These are phyloP conservation scores for Diplocarpon mali DNA, from an alignment of 2,329 filamentous ascomycete genomes.

Conservation along the genomic window DNA sequence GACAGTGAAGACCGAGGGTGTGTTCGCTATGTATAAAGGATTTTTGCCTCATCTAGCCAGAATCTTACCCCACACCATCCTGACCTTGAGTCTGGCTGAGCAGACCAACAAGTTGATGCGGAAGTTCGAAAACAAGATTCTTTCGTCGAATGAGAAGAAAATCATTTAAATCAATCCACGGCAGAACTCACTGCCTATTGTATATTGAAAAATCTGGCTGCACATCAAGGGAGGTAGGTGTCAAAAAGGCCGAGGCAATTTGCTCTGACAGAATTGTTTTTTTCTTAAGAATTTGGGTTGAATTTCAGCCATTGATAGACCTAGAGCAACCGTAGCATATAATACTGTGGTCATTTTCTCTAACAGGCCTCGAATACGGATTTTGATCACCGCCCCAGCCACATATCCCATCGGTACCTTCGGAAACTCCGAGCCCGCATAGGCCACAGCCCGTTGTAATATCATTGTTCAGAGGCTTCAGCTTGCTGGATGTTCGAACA, in stretches of 20 bases:
- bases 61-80: conserved; percentile 89
- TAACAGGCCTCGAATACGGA: conserved; percentile 19
- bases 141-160: conserved; percentile 30
- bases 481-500: conserved; percentile 78
- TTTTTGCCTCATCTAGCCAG: conserved; percentile 90
- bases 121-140: conserved; percentile 54
- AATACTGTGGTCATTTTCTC: conserved; percentile 25
- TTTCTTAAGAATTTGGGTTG: background rate
- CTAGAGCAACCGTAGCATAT: conserved; percentile 68
- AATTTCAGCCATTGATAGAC: conserved; percentile 41
- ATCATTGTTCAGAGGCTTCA: conserved; percentile 39
- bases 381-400: conserved; percentile 46
- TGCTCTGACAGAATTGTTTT: background rate
- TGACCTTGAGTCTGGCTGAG: conserved; percentile 87
- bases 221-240: background rate
- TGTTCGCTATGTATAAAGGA: conserved; percentile 94
- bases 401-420: conserved; percentile 51
- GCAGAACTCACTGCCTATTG: no score
- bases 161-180: conserved; percentile 6
- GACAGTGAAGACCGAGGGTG: conserved; percentile 81
- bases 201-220: no score
- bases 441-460: conserved; percentile 43
- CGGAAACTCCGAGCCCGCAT: conserved; percentile 58
- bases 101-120: conserved; percentile 92
- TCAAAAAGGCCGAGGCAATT: background rate